These are phyloP conservation scores for Boletus fagicola DNA, from an alignment of 768 basidiomycete genomes.

Conservation along the genomic window DNA sequence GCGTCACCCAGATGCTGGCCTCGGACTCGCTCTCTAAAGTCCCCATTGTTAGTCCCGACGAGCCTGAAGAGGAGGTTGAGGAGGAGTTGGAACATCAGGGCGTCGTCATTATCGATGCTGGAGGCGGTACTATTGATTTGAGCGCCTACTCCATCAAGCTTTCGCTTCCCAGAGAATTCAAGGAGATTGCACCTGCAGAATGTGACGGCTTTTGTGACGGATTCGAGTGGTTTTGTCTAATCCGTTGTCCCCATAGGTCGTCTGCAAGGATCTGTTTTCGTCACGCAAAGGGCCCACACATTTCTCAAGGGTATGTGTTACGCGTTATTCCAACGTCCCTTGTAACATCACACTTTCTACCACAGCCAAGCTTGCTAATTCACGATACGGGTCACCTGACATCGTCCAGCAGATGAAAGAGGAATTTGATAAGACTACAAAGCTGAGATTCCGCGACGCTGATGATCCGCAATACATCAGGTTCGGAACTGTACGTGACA, in stretches of 20 bases:
- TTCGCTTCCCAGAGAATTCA: conserved; percentile 22
- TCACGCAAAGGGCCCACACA: conserved; percentile 29
- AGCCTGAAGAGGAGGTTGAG: not conserved
- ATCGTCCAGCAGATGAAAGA: conserved; percentile 34
- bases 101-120: conserved; percentile 45
- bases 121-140: conserved; percentile 41
- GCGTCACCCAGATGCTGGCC: conserved; percentile 42
- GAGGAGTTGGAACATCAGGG: conserved; percentile 31
- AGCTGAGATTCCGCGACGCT: conserved; percentile 39
- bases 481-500: conserved; percentile 38
- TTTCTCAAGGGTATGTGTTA: conserved; percentile 28
- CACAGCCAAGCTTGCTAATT: conserved; percentile 31
- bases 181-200: conserved; percentile 37
- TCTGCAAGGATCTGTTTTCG: conserved; percentile 39
- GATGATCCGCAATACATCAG: conserved; percentile 36
- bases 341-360: not conserved
- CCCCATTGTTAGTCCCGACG: conserved; percentile 1
- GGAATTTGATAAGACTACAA: conserved; percentile 36
- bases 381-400: conserved; percentile 28
- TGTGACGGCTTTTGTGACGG: conserved; percentile 13
- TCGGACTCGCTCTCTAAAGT: conserved; percentile 24
- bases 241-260: conserved; percentile 27
- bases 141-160: conserved; percentile 36
- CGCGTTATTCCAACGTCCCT: not conserved
- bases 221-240: not conserved